Base-by-base conservation (phyloP, 345 rosid species). In the Eutrema heterophyllum region DNA sequence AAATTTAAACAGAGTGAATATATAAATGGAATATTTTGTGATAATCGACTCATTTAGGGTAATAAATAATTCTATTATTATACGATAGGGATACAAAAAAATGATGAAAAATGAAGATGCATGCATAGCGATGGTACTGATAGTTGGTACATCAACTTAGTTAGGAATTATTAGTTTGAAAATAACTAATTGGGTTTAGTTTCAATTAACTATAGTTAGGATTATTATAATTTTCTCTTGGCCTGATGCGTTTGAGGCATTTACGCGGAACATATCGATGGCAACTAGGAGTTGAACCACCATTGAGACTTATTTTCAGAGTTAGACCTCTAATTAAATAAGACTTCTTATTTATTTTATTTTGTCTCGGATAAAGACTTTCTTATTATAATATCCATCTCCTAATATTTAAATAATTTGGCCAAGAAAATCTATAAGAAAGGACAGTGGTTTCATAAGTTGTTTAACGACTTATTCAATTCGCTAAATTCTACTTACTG, bases 211-310 rank as follows among this genome's bases (percentile, higher is more conserved):
- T 18, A 44, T 52, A 5, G 2, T 4, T 32, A 21, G 59, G 30
- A 41, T 53, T 43, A 60, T 24, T 55, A 56, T 52, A 40, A 44
- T 3, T 62, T 36, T 35, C 4, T 4, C 4, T 54, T 69, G 79
- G 51, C 70, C 57, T 54, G 66, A 53, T 62, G 59, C 58, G 27
- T 29, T 29, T 69, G 65, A 76, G 70, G 48, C 76, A 70, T 56
- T 70, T 38, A 64, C 72, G 67, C 41, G 62, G 80, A 15, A 18
- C 46, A 46, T 45, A 48, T 64, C 62, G 27, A 76, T 69, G 59
- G 62, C 79, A 70, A 64, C 71, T 1, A 76, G 66, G 59, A 70
- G 76, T 64, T 76, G 80, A 76, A 64, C 71, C 44, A 70, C 66
- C 67, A 56, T 21, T 63, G 10, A 29, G 72, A 64, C 71, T 46